Conservation (phyloP, 2,329 filamentous ascomycete genomes). For the Botrytis cinerea region DNA sequence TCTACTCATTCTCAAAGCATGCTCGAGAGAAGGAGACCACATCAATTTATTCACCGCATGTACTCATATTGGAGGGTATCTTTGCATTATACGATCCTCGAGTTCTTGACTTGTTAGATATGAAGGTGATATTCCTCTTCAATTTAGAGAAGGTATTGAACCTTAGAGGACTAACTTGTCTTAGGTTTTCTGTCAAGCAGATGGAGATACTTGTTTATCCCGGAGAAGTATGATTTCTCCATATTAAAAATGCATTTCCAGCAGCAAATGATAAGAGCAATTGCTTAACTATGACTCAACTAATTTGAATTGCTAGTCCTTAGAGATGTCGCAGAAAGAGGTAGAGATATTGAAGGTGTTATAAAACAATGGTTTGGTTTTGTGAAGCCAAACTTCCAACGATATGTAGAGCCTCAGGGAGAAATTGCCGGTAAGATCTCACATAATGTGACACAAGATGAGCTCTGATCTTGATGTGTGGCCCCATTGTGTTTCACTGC, state of each 20-base stretch:
- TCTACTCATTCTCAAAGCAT: conserved; percentile 95
- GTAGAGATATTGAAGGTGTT: conserved; percentile 88
- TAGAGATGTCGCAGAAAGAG: conserved; percentile 89
- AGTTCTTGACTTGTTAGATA: conserved; percentile 83
- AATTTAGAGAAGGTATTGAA: neutral
- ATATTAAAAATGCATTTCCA: neutral
- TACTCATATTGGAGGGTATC: conserved; percentile 93
- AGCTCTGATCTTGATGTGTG: neutral
- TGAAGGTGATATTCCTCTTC: conserved; percentile 63
- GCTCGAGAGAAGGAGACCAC: conserved; percentile 76
- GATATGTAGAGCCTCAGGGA: conserved; percentile 89
- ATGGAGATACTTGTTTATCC: conserved; percentile 90
- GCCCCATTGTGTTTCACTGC: neutral
- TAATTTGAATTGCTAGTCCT: conserved; percentile 45
- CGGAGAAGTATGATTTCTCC: conserved; percentile 67
- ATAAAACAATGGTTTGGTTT: conserved; percentile 98
- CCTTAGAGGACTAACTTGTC: conserved; percentile 5
- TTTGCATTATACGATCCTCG: conserved; percentile 89
- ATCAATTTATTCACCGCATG: conserved; percentile 93
- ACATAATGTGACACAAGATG: neutral
- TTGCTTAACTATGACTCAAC: conserved; percentile 13
- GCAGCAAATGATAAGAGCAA: neutral
- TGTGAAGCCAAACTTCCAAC: conserved; percentile 96
- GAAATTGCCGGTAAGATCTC: conserved; percentile 71
- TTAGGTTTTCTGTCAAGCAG: conserved; percentile 92